Evolutionary conservation across 2,329 filamentous ascomycete genomes (phyloP), one percentile per base, ranked within the genome.

Genomic region (Oidium heveae): DNA sequence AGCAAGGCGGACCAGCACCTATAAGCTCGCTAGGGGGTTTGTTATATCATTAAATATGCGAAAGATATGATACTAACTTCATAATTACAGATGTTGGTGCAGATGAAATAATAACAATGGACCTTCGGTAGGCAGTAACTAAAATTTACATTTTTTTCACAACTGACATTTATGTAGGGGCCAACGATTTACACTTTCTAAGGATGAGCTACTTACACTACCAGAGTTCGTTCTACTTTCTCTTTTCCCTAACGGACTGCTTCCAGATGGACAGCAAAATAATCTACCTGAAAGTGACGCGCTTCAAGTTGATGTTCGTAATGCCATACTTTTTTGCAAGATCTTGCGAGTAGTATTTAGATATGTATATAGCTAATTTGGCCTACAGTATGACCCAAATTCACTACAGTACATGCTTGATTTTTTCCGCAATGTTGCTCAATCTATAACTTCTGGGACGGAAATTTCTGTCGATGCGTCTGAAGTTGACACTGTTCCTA

Each of bases 321-420:
- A 64, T 61, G 61, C 63, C 60, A 61, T 54, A 55, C 58, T 63
- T 68, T 56, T 53, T 58, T 59, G 61, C 56, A 59, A 60, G 58
- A 57, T 64, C 56, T 58, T 64, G 53, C 55, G 58, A 58, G 69
- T 69, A 18, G 13, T 28, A 13, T 66, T 64, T 66, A 62, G 61
- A 68, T 63, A 65, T 69, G 54, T 52, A 65, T 62, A 68, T 66
- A 66, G 66, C 69, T 72, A 63, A 71, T 68, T 61, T 59, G 61
- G 57, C 59, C 59, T 69, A 62, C 71, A 98, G 91, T 98, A 96
- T 71, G 91, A 98, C 68, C 89, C 91, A 24, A 81, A 82, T 54
- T 96, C 89, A 51, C 77, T 98, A 55, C 87, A 96, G 69, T 98
- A 96, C 71, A 98, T 98, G 91, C 78, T 98, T 59, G 89, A 95